Percentiles rank a stretch among this genome's conserved stretches.
Evolutionary conservation across 371 early-diverging fungal genomes (phyloP).

Genomic region (Catenaria anguillulae): DNA sequence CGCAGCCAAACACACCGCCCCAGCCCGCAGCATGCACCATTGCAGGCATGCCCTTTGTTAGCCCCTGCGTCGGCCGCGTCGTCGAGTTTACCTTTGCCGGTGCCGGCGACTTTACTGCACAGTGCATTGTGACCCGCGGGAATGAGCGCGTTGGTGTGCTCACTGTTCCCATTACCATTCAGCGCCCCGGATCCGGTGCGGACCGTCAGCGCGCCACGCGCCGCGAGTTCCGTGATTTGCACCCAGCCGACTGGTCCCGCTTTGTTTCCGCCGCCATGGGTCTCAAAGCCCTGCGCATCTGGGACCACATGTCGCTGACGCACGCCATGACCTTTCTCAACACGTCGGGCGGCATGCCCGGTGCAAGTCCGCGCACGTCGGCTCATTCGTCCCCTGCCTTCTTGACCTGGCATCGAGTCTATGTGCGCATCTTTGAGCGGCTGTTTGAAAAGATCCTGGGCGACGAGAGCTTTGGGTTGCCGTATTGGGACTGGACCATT

Average conservation of each 20-base stretch:
- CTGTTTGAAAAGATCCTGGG: neutral
- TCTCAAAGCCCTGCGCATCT: neutral
- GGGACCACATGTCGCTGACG: slow-evolving; percentile 1
- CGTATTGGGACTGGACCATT: slow-evolving; percentile 7
- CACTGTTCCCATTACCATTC: neutral
- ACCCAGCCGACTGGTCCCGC: neutral
- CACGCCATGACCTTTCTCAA: slow-evolving; percentile 5
- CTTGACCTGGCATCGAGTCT: slow-evolving; percentile 6
- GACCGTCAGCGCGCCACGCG: neutral
- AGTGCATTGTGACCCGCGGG: neutral
- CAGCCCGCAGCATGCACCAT: neutral
- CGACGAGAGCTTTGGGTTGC: neutral
- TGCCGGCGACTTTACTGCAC: neutral
- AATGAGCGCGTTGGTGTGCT: neutral
- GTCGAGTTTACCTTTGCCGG: slow-evolving; percentile 2
- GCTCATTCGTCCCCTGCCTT: neutral
- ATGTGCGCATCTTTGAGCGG: slow-evolving; percentile 2
- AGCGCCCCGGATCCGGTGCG: neutral
- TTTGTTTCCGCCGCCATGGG: no score
- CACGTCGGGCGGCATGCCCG: neutral
- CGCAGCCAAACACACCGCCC: neutral
- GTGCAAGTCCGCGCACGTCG: neutral
- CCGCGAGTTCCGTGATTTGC: slow-evolving; percentile 5
- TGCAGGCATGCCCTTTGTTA: neutral
- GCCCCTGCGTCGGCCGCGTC: slow-evolving; percentile 1